phyloP scores from a whole-genome alignment of 345 rosid species.

The Cardamine resedifolia region DNA sequence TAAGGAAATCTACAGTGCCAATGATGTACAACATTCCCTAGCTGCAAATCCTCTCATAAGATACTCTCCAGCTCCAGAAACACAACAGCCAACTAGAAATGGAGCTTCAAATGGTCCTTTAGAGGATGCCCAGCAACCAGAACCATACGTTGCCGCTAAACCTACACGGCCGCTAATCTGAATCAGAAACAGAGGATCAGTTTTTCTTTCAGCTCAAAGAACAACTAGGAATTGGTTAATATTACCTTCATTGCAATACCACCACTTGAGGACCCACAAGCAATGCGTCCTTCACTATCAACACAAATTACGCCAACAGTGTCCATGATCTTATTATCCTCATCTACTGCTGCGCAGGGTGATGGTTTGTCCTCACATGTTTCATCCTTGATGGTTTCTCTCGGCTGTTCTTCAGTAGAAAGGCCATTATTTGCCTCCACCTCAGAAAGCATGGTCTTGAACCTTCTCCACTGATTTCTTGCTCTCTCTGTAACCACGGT shows the following conservation, averaged over 20 bases:
- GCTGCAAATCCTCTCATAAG: slow-evolving; percentile 95
- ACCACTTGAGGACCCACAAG: slow-evolving; percentile 92
- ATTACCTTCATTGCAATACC: slow-evolving; percentile 92
- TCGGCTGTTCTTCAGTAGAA: slow-evolving; percentile 24
- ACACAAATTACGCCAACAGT: slow-evolving; percentile 95
- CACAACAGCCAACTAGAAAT: slow-evolving; percentile 77
- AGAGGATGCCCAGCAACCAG: slow-evolving; percentile 95
- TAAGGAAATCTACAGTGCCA: slow-evolving; percentile 55
- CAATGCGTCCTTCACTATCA: slow-evolving; percentile 76
- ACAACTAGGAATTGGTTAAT: neutral
- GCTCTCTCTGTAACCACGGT: slow-evolving; percentile 79
- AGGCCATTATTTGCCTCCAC: slow-evolving; percentile 41
- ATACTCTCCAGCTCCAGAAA: slow-evolving; percentile 87
- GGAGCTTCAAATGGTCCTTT: slow-evolving; percentile 72
- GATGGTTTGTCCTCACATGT: slow-evolving; percentile 35
- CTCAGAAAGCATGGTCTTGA: slow-evolving; percentile 65
- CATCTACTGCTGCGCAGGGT: slow-evolving; percentile 37
- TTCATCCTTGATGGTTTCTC: slow-evolving; percentile 29
- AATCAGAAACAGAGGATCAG: neutral
- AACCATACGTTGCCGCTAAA: slow-evolving; percentile 85
- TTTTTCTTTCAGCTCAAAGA: neutral
- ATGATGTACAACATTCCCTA: slow-evolving; percentile 78
- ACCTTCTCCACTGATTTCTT: slow-evolving; percentile 70
- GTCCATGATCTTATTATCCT: slow-evolving; percentile 62
- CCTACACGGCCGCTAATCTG: slow-evolving; percentile 96